Conservation (phyloP, 1,284 basidiomycete genomes). For the Phylloporus sp. region DNA sequence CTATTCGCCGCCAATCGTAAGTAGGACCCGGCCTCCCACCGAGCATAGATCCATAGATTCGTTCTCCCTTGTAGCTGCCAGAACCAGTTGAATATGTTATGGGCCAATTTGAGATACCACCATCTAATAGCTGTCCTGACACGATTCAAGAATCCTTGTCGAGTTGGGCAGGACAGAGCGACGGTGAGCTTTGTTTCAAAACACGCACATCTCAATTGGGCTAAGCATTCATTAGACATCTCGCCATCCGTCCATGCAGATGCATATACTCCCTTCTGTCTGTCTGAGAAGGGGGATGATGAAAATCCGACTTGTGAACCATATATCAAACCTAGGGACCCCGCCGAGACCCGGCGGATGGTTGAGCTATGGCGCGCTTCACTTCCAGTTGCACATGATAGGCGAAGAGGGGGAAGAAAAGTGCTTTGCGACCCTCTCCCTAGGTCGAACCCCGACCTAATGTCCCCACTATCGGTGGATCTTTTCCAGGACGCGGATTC, state of each 20-base stretch:
- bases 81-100: conserved; percentile 41
- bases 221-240: conserved; percentile 21
- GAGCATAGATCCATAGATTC: conserved; percentile 7
- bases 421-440: conserved; percentile 6
- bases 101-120: conserved; percentile 30
- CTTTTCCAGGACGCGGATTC: conserved; percentile 32
- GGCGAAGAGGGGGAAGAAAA: conserved; percentile 22
- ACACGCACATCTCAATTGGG: neutral
- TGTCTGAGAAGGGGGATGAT: conserved; percentile 28
- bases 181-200: conserved; percentile 29
- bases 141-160: conserved; percentile 38
- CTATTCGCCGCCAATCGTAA: conserved; percentile 32
- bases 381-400: conserved; percentile 20
- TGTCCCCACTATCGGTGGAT: conserved; percentile 30
- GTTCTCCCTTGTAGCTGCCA: conserved; percentile 36
- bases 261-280: conserved; percentile 12
- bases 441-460: conserved; percentile 14
- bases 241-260: conserved; percentile 27
- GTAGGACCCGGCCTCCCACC: conserved; percentile 2
- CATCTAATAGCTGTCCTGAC: conserved; percentile 21
- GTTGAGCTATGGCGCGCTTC: conserved; percentile 36
- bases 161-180: conserved; percentile 39
- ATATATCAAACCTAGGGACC: conserved; percentile 30
- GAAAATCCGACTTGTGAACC: conserved; percentile 11
- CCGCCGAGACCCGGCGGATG: conserved; percentile 33